Conservation (phyloP, 768 basidiomycete genomes). For the Cantharellus cinnabarinus region DNA sequence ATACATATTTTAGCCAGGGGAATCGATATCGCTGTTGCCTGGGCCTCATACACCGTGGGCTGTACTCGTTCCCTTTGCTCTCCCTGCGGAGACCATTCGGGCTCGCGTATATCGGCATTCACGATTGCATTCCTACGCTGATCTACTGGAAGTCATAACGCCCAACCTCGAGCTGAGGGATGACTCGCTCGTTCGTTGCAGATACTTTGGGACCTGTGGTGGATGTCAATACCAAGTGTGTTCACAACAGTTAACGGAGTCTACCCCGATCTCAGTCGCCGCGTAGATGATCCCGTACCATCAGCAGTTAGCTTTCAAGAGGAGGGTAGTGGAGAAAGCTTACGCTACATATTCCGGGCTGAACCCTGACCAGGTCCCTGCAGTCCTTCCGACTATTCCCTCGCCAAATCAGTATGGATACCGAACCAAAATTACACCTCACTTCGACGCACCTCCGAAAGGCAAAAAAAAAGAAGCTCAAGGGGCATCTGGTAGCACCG, state of each 20-base stretch:
- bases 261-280: slow-evolving; percentile 5
- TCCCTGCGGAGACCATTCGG: slow-evolving; percentile 65
- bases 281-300: slow-evolving; percentile 69
- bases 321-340: slow-evolving; percentile 67
- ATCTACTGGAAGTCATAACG: slow-evolving; percentile 41
- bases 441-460: slow-evolving; percentile 61
- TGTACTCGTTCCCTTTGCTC: slow-evolving; percentile 59
- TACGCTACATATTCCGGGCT: slow-evolving; percentile 64
- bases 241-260: not conserved
- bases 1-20: slow-evolving; percentile 25
- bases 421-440: slow-evolving; percentile 93
- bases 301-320: slow-evolving; percentile 68
- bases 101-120: slow-evolving; percentile 52
- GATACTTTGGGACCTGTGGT: slow-evolving; percentile 74
- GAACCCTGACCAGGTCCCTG: slow-evolving; percentile 34
- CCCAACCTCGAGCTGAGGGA: slow-evolving; percentile 52
- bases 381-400: slow-evolving; percentile 51
- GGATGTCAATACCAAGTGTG: slow-evolving; percentile 86
- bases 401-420: slow-evolving; percentile 83
- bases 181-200: slow-evolving; percentile 43
- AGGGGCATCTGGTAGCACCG: slow-evolving; percentile 2
- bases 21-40: slow-evolving; percentile 38
- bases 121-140: slow-evolving; percentile 54
- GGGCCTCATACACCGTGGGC: slow-evolving; percentile 45
- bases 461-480: slow-evolving; percentile 15